Percentiles rank a stretch among this genome's conserved stretches.
These are phyloP conservation scores for Tolypocladium tropicale DNA, from an alignment of 2,329 filamentous ascomycete genomes.

Conservation along the genomic window DNA sequence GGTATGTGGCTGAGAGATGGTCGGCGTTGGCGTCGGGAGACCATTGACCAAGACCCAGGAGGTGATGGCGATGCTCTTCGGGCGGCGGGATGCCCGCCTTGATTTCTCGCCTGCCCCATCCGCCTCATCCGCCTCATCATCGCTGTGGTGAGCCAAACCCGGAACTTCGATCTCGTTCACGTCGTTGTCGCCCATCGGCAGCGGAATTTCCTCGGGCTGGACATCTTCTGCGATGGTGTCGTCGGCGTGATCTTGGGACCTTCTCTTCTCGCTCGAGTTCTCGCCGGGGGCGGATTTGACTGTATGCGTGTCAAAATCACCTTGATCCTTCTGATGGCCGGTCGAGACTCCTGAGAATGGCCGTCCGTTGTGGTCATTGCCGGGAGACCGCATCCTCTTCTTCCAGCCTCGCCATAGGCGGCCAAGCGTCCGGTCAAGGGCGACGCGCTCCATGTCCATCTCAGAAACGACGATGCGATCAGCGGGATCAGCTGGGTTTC, in stretches of 20 bases:
- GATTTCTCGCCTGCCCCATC: slow-evolving; percentile 23
- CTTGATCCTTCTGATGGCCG: slow-evolving; percentile 21
- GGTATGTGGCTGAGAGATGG: slow-evolving; percentile 22
- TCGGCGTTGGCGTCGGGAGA: slow-evolving; percentile 21
- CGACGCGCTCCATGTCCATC: slow-evolving; percentile 84
- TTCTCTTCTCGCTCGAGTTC: slow-evolving; percentile 1
- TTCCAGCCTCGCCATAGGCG: slow-evolving; percentile 93
- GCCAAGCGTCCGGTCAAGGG: slow-evolving; percentile 79
- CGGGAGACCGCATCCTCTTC: slow-evolving; percentile 61
- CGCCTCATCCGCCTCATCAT: slow-evolving; percentile 46
- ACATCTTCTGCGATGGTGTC: slow-evolving; percentile 15
- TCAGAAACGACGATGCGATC: slow-evolving; percentile 79
- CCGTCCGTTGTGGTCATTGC: slow-evolving; percentile 33
- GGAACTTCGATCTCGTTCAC: slow-evolving; percentile 74
- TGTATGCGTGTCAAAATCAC: slow-evolving; percentile 24
- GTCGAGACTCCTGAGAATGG: slow-evolving; percentile 39
- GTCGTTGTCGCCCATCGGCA: slow-evolving; percentile 58
- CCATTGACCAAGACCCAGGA: slow-evolving; percentile 13
- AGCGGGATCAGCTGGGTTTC: slow-evolving; percentile 36
- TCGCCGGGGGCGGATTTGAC: slow-evolving; percentile 7
- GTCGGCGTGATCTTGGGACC: slow-evolving; percentile 8
- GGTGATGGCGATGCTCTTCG: slow-evolving; percentile 31
- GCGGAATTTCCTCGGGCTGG: slow-evolving; percentile 41
- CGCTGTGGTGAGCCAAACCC: slow-evolving; percentile 51
- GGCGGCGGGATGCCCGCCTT: slow-evolving; percentile 20